phyloP scores from a whole-genome alignment of 1,284 basidiomycete genomes.

The Puccinia coronata region DNA sequence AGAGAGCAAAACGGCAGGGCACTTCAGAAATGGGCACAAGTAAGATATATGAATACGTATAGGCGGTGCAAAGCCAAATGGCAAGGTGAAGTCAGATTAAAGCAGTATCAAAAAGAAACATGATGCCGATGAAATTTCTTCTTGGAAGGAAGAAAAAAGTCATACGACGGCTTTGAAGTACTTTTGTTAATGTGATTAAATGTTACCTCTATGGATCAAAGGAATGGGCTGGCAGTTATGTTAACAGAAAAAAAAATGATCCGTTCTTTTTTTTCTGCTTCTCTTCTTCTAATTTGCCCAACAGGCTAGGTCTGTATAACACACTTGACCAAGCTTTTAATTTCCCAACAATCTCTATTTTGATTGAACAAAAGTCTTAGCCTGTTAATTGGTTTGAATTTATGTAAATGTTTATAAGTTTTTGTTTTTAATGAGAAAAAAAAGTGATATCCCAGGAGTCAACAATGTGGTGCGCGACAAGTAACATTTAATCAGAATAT shows the following conservation, averaged over 20 bases:
- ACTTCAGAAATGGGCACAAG: too few species aligned
- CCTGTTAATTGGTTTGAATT: neutral
- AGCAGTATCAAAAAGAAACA: neutral
- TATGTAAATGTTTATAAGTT: too few species aligned
- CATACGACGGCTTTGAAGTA: neutral
- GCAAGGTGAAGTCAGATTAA: neutral
- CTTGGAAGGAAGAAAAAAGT: neutral
- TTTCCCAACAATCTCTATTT: conserved; percentile 10
- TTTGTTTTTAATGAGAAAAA: neutral
- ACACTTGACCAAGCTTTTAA: neutral
- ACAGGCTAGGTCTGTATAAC: neutral
- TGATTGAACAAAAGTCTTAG: conserved; percentile 46
- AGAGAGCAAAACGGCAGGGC: too few species aligned
- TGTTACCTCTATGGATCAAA: neutral
- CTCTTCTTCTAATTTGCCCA: neutral
- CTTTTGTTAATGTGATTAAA: neutral
- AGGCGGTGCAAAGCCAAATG: neutral
- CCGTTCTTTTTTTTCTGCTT: neutral
- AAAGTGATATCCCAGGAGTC: conserved; percentile 5
- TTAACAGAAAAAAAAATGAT: neutral
- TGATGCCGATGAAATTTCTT: neutral
- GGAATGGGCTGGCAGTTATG: neutral
- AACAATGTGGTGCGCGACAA: neutral
- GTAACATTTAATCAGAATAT: neutral
- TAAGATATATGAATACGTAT: neutral